Base-by-base conservation (phyloP, 1,284 basidiomycete species). In the Boletus nobilissimus region DNA sequence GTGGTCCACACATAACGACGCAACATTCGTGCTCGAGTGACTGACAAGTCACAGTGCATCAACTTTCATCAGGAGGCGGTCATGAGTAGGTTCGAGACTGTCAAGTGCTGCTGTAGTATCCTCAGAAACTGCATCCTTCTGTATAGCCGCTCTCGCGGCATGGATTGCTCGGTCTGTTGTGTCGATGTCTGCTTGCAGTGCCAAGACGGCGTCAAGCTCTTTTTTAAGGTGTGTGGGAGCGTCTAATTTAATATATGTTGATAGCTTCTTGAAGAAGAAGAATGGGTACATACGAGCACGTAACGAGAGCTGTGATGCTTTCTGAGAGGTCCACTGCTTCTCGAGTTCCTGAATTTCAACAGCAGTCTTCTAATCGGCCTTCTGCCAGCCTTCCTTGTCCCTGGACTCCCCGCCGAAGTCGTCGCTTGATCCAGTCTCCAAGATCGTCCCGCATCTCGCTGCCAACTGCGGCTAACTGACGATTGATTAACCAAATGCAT, bases 131-230 rank as follows among this genome's bases (percentile, higher is more conserved):
- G n/a, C n/a, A n/a, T n/a, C n/a, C 16, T 77, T 64, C 3, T 74
- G 60, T 2, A 85, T 75, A 1, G 79, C 34, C 2, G 32, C 32
- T 29, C 76, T 78, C 2, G 75, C 74, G 0, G 67, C 36, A 7
- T 77, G 70, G 22, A 88, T 80, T 0, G 82, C 77, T 3, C 75
- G 74, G 7, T 87, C 82, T 0, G 86, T 60, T 0, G 43, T 51
- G 9, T 88, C 85, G 1, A 89, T 71, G n/a, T 89, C 83, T 0
- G 81, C 80, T 48, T 88, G 87, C 0, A 89, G 81, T 0, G n/a
- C 75, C 0, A 89, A 70, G 0, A 89, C 81, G 3, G 82, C 80
- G 57, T 87, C 86, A 0, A 89, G 82, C 32, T 88, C 85, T 36
- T 85, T 86, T n/a, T 87, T 86, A 0, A 88, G 77, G 0, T 79